Evolutionary conservation across 1,284 basidiomycete genomes (phyloP), one percentile per base, ranked within the genome.

Genomic region (Golubevia sp.): DNA sequence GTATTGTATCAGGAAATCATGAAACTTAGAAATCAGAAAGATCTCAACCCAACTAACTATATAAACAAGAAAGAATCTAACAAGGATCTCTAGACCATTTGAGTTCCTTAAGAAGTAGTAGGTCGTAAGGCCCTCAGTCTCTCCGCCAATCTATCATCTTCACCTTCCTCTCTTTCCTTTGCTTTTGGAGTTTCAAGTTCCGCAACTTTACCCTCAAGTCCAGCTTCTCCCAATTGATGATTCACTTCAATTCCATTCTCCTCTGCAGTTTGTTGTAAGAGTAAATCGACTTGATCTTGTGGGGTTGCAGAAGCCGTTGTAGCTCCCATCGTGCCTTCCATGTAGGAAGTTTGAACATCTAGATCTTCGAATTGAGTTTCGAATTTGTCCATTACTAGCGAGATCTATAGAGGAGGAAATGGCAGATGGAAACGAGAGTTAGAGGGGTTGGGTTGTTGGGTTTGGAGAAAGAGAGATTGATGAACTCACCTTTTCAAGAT

Each of bases 401-500:
- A 52, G 7, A 52, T 52, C 18, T 52, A n/a, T n/a, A n/a, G n/a
- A n/a, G n/a, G n/a, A n/a, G n/a, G n/a, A n/a, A n/a, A n/a, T n/a
- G n/a, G n/a, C n/a, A n/a, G n/a, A n/a, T n/a, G n/a, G n/a, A n/a
- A n/a, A n/a, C n/a, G n/a, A n/a, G n/a, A n/a, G n/a, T n/a, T n/a
- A n/a, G n/a, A n/a, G n/a, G n/a, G n/a, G n/a, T n/a, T n/a, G n/a
- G n/a, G n/a, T n/a, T n/a, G n/a, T n/a, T n/a, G n/a, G n/a, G n/a
- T n/a, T n/a, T n/a, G n/a, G n/a, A n/a, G n/a, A n/a, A n/a, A n/a
- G n/a, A n/a, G n/a, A n/a, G n/a, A n/a, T n/a, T n/a, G n/a, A n/a
- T n/a, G 13, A 8, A 86, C 90, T 79, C 78, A 94, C 95, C 84
- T 91, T 88, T 80, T 99, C 97, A 57, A 99, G 88, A 86, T 99